Percentiles rank a stretch among this genome's conserved stretches.
phyloP scores from a whole-genome alignment of 2,329 filamentous ascomycete species.

The Malbranchea zuffiana region DNA sequence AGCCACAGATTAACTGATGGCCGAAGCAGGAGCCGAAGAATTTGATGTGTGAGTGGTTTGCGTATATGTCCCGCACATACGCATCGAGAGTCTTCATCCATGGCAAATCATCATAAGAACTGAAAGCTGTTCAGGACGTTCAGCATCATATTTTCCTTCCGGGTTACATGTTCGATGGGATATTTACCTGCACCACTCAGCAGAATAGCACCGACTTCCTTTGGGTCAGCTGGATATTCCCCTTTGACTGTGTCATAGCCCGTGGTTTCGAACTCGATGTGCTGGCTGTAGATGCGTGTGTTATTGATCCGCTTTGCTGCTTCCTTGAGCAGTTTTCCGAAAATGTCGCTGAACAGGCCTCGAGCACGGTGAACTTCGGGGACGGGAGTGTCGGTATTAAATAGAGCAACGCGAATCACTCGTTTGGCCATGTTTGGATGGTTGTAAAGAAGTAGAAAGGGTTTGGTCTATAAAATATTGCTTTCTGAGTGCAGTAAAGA shows the following conservation, averaged over 20 bases:
- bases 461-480: too few relatives aligned
- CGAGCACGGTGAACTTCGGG: constrained; percentile 23
- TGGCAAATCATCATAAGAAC: too few relatives aligned
- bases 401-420: constrained; percentile 29
- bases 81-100: too few relatives aligned
- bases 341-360: constrained; percentile 29
- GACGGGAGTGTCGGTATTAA: constrained; percentile 30
- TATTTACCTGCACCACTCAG: constrained; percentile 1
- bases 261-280: constrained; percentile 24
- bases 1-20: too few relatives aligned
- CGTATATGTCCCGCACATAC: too few relatives aligned
- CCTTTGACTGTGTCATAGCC: constrained; percentile 27
- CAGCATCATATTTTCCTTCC: background rate
- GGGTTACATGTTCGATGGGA: constrained; percentile 1
- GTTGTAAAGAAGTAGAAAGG: too few relatives aligned
- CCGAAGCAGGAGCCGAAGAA: too few relatives aligned
- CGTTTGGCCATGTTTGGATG: too few relatives aligned
- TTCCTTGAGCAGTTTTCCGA: constrained; percentile 23
- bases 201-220: constrained; percentile 15
- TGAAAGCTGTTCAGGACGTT: background rate
- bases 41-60: too few relatives aligned
- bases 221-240: constrained; percentile 17
- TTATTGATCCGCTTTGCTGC: constrained; percentile 23
- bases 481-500: too few relatives aligned
- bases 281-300: constrained; percentile 7